Base-by-base conservation (phyloP, 1,284 basidiomycete species). In the Heimioporus retisporus region DNA sequence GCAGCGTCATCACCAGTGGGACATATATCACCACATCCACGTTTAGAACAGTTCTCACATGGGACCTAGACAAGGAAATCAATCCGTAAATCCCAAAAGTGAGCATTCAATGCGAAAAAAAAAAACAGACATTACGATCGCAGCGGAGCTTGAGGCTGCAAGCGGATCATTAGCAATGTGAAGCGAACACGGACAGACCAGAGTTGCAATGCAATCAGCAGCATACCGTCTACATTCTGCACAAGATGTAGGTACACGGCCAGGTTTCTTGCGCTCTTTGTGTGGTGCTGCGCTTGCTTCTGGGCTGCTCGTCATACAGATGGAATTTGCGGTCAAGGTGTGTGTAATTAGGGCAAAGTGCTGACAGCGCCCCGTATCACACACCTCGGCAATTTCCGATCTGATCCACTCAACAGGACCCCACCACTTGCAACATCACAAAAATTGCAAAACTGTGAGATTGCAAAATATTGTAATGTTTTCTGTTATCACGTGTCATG, bases 11-110 rank as follows among this genome's bases (percentile, higher is more conserved):
- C 69, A 89, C 91, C 91, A 68, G 90, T 88, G 35, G 91, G 91
- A 77, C 91, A 93, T 66, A 93, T 90, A 35, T 85, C 80, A 53
- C 86, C 88, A 70, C 90, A 93, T 59, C 91, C 91, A 71, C 91
- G 82, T 68, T 88, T 88, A 50, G 85, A 84, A 75, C 91, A 93
- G 71, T 88, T 92, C 78, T 89, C 88, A 78, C 91, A 93, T 23
- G 91, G 91, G 59, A 91, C 83, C 88, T 92, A 23, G 13, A 46
- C n/a, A 35, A 43, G 7, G n/a, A n/a, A n/a, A n/a, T n/a, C n/a
- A n/a, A n/a, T n/a, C n/a, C n/a, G n/a, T n/a, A n/a, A n/a, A n/a
- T n/a, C n/a, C n/a, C n/a, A n/a, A n/a, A n/a, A n/a, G n/a, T n/a
- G n/a, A n/a, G n/a, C 23, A 44, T 6, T 50, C 40, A 16, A 21